Evolutionary conservation across 768 basidiomycete species (phyloP).

Genomic region (Amanita phalloides): DNA sequence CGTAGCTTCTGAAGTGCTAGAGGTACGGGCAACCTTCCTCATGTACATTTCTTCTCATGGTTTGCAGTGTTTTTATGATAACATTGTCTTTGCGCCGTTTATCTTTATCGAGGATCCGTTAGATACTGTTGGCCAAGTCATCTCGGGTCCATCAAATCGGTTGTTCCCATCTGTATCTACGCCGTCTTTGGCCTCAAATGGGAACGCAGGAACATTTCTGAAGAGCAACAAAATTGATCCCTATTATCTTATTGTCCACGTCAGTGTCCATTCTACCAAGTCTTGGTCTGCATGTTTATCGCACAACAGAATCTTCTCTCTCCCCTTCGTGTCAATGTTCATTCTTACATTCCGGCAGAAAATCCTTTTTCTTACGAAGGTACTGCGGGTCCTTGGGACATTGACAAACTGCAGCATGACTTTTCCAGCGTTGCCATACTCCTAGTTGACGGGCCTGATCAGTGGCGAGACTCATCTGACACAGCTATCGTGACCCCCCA

Average conservation of each 20-base stretch:
- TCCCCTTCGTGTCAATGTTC: constrained; percentile 60
- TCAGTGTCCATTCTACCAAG: constrained; percentile 20
- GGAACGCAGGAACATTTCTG: constrained; percentile 22
- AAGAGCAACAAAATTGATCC: constrained; percentile 74
- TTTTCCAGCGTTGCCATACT: constrained; percentile 54
- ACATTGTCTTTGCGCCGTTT: constrained; percentile 92
- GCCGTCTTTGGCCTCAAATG: constrained; percentile 7
- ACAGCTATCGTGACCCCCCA: constrained; percentile 26
- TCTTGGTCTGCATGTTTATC: constrained; percentile 6
- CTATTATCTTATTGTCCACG: constrained; percentile 82
- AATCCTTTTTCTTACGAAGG: constrained; percentile 66
- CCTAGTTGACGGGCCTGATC: constrained; percentile 35
- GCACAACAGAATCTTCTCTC: constrained; percentile 50
- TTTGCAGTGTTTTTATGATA: constrained; percentile 85
- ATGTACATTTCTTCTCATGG: constrained; percentile 2
- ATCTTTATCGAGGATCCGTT: constrained; percentile 90
- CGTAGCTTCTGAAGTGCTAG: constrained; percentile 70
- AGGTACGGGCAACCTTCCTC: constrained; percentile 39
- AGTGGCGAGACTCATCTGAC: constrained; percentile 16
- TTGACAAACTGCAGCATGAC: constrained; percentile 48
- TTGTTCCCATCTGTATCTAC: constrained; percentile 11
- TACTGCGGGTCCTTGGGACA: constrained; percentile 54
- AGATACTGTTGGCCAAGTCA: constrained; percentile 51
- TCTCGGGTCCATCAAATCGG: constrained; percentile 18
- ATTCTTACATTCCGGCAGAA: constrained; percentile 40